Conservation (phyloP, 306 rosid genomes). For the Cicer cuneatum region DNA sequence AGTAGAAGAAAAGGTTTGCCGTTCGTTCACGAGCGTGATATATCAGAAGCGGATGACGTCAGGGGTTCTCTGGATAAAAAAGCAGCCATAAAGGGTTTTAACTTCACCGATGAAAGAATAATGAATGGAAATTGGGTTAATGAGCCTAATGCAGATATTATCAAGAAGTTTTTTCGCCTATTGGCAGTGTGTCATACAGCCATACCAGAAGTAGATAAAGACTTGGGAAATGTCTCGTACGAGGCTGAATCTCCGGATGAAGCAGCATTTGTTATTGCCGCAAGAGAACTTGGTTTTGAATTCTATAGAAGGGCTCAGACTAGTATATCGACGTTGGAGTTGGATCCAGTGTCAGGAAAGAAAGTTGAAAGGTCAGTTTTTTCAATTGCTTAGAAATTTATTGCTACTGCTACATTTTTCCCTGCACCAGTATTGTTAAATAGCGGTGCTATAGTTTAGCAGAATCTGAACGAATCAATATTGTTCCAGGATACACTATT, state of each 20-base stretch:
- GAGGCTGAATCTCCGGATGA: constrained; percentile 99
- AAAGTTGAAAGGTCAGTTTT: constrained; percentile 72
- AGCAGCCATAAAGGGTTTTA: constrained; percentile 75
- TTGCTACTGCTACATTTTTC: constrained; percentile 32
- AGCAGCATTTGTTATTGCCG: constrained; percentile 98
- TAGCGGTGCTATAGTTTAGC: too few species aligned
- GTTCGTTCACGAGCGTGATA: constrained; percentile 22
- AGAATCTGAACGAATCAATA: too few species aligned
- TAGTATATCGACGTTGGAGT: constrained; percentile 71
- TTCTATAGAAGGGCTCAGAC: constrained; percentile 90
- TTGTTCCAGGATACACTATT: too few species aligned
- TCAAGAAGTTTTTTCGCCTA: constrained; percentile 72
- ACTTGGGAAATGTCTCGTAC: constrained; percentile 64
- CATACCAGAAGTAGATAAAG: constrained; percentile 86
- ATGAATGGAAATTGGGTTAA: constrained; percentile 90
- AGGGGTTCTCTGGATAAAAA: constrained; percentile 47
- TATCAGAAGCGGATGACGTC: constrained; percentile 19
- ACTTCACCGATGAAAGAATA: constrained; percentile 83
- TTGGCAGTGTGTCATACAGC: constrained; percentile 96
- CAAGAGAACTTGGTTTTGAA: constrained; percentile 93
- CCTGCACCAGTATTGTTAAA: neutral
- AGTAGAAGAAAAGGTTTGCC: constrained; percentile 53
- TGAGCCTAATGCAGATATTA: constrained; percentile 68
- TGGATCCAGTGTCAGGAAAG: constrained; percentile 69
- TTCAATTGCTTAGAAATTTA: constrained; percentile 32